These are phyloP conservation scores for Myxozyma kluyveri DNA, from an alignment of 805 yeast genomes.

Conservation along the genomic window DNA sequence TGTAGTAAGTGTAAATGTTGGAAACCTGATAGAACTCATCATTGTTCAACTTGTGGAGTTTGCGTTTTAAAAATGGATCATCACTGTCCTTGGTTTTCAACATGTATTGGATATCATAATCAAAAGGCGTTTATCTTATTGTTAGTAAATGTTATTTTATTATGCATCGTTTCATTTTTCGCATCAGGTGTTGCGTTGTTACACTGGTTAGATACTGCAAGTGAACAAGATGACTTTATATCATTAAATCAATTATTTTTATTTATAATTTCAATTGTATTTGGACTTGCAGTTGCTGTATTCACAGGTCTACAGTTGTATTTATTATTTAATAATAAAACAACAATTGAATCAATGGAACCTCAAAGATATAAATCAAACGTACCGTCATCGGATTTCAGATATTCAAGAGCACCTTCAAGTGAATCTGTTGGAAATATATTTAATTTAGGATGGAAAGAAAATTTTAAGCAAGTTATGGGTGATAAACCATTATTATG, in stretches of 20 bases:
- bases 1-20: constrained; percentile 44
- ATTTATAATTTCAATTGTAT: constrained; percentile 51
- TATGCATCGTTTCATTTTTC: constrained; percentile 45
- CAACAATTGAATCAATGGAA: constrained; percentile 73
- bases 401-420: constrained; percentile 45
- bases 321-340: constrained; percentile 60
- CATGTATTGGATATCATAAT: constrained; percentile 79
- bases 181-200: constrained; percentile 47
- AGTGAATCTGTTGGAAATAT: constrained; percentile 57
- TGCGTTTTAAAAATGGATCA: constrained; percentile 56
- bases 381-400: constrained; percentile 36
- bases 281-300: constrained; percentile 55
- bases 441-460: constrained; percentile 64
- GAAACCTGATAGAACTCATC: constrained; percentile 48
- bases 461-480: constrained; percentile 71
- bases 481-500: constrained; percentile 65
- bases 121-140: constrained; percentile 79
- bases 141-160: constrained; percentile 60
- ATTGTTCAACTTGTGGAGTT: constrained; percentile 41
- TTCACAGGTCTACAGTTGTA: constrained; percentile 53
- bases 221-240: constrained; percentile 41
- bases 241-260: constrained; percentile 61
- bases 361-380: constrained; percentile 39
- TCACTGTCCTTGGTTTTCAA: constrained; percentile 85
- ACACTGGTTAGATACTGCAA: constrained; percentile 45